Evolutionary conservation across 2,329 filamentous ascomycete species (phyloP), one percentile per base, ranked within the genome.

Genomic region (Cordyceps sp.): DNA sequence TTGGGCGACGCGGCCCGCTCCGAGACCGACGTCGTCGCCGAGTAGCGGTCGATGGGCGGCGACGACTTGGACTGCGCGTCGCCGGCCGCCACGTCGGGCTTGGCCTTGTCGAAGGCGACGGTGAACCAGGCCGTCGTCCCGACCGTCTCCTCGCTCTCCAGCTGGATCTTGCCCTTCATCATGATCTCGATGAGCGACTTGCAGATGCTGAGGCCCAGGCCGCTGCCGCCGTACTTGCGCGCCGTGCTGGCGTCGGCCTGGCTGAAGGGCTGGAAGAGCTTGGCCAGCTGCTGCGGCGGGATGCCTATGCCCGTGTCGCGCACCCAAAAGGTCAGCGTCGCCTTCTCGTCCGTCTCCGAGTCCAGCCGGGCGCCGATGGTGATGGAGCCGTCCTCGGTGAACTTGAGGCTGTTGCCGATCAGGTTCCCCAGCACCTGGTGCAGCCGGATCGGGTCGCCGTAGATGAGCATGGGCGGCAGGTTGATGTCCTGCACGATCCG

Each of bases 101-200:
- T 71, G 15, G 83, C 82, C 52, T 93, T 94, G 41, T 81, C 76
- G 50, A 94, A 94, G 0, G 74, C 75, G 21, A 96, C 65, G 1
- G 78, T 80, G 56, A 96, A 94, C 48, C 75, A 86, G 5, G 67
- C 73, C 2, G 65, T 74, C 2, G 73, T 88, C 12, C 81, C 81
- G 6, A 71, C 59, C 8, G 73, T 74, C 37, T 83, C 74, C 26
- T 72, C 64, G 39, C 81, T 90, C 38, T 90, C 78, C 2, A 94
- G 68, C 55, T 76, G 75, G 37, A 94, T 92, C 37, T 69, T 74
- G 26, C 86, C 86, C 38, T 82, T 75, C 70, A 94, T 86, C 55
- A 93, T 86, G 15, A 81, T 83, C 56, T 93, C 82, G 38, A 94
- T 85, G 27, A 94, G 73, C 1, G 82, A 86, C 55, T 93, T 93